A percentile compares a stretch with the other conserved stretches of the same genome.
phyloP scores from a whole-genome alignment of 495 filamentous ascomycete species.

The Chaetomium cochliodes region DNA sequence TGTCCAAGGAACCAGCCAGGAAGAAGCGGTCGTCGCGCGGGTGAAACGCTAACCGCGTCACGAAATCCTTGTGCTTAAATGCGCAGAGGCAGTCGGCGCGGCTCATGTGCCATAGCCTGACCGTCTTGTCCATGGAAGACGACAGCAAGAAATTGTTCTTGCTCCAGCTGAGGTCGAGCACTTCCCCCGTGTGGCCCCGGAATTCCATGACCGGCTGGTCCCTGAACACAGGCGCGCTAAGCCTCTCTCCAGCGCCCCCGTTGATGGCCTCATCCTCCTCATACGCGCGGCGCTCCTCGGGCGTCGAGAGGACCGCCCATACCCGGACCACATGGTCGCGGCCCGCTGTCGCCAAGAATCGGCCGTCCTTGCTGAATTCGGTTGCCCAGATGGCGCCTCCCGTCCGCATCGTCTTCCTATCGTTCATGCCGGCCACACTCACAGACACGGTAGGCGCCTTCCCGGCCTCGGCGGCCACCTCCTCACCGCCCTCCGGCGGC shows the following conservation, averaged over 20 bases:
- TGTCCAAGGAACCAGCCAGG: constrained; percentile 88
- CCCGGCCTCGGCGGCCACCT: constrained; percentile 3
- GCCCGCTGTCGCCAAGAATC: constrained; percentile 84
- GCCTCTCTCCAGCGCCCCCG: constrained; percentile 51
- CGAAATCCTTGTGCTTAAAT: constrained; percentile 96
- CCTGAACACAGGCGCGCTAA: constrained; percentile 92
- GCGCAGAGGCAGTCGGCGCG: constrained; percentile 85
- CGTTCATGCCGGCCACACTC: constrained; percentile 41
- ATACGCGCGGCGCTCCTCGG: constrained; percentile 70
- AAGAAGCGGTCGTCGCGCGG: constrained; percentile 96
- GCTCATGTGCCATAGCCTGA: constrained; percentile 89
- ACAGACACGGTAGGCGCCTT: constrained; percentile 39
- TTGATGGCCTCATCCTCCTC: constrained; percentile 67
- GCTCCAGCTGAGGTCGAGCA: constrained; percentile 94
- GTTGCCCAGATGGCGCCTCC: constrained; percentile 81
- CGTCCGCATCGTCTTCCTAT: constrained; percentile 35
- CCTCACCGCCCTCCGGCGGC: constrained; percentile 20
- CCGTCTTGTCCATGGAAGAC: constrained; percentile 98
- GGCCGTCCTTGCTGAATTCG: constrained; percentile 91
- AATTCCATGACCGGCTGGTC: constrained; percentile 75
- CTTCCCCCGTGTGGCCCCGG: constrained; percentile 78
- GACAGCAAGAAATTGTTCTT: constrained; percentile 98
- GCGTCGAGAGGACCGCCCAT: constrained; percentile 83
- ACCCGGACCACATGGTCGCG: constrained; percentile 83
- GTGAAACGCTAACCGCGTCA: constrained; percentile 93